Evolutionary conservation across 202 grass and related monocot genomes (phyloP).

Genomic region (Bolboschoenoplectus hybrid): DNA sequence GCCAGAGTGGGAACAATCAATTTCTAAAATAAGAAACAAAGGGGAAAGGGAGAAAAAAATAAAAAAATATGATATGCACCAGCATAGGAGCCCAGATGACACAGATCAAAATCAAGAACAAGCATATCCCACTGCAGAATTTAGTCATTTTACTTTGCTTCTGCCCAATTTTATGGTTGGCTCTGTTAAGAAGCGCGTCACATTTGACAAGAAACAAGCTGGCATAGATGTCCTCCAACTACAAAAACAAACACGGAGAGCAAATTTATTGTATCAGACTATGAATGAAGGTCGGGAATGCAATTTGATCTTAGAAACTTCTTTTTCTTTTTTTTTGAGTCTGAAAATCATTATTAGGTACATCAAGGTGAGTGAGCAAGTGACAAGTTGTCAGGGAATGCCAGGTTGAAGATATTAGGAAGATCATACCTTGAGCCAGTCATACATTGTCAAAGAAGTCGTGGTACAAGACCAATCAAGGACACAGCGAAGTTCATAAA

Average conservation of each 20-base stretch:
- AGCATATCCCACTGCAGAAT: constrained; percentile 93
- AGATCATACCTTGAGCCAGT: constrained; percentile 83
- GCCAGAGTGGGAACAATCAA: neutral
- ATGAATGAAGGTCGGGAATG: neutral
- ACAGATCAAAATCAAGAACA: constrained; percentile 96
- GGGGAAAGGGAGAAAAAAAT: constrained; percentile 8
- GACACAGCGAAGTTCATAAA: constrained; percentile 94
- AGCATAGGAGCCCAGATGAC: constrained; percentile 99
- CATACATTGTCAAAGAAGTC: constrained; percentile 98
- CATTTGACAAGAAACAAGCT: constrained; percentile 99
- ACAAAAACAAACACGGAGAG: constrained; percentile 42
- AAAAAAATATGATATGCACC: constrained; percentile 46
- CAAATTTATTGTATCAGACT: neutral
- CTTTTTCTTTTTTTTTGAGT: neutral
- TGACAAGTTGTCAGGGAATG: neutral
- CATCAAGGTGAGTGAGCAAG: neutral
- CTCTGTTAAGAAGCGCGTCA: constrained; percentile 82
- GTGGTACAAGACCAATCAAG: constrained; percentile 99
- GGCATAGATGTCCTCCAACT: constrained; percentile 99
- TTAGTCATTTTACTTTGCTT: constrained; percentile 97
- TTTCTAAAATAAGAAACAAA: constrained; percentile 28
- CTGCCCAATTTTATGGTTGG: constrained; percentile 69
- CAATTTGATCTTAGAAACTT: neutral
- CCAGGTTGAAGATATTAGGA: constrained; percentile 21
- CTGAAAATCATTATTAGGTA: neutral